A percentile compares a stretch with the other conserved stretches of the same genome.
These are phyloP conservation scores for Perilla frutescens DNA, from an alignment of 257 asterid species.

Conservation along the genomic window DNA sequence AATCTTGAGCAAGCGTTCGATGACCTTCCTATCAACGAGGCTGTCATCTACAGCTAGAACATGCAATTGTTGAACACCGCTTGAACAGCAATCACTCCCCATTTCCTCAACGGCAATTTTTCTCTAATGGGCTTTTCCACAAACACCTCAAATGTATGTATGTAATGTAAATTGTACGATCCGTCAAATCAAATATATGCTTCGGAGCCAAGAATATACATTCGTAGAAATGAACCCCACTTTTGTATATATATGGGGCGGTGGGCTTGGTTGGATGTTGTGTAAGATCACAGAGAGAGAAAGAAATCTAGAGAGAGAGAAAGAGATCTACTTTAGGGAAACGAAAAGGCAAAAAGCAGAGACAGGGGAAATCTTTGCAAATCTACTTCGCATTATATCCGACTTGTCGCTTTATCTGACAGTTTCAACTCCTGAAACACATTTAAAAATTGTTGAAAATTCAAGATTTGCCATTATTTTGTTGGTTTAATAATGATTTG, in stretches of 20 bases:
- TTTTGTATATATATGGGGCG: constrained; percentile 23
- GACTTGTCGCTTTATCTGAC: constrained; percentile 73
- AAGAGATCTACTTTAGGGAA: constrained; percentile 60
- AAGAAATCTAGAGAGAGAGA: constrained; percentile 51
- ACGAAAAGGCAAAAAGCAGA: constrained; percentile 52
- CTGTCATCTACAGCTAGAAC: constrained; percentile 94
- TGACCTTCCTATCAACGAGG: constrained; percentile 71
- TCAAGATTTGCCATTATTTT: constrained; percentile 16
- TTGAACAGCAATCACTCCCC: constrained; percentile 48
- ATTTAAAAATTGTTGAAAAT: not conserved
- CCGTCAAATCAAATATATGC: not conserved
- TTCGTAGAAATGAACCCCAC: not conserved
- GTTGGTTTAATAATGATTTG: constrained; percentile 34
- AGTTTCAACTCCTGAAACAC: constrained; percentile 34
- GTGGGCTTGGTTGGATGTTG: constrained; percentile 31
- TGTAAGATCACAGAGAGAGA: constrained; percentile 61
- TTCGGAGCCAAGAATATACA: constrained; percentile 23
- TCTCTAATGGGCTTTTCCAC: not conserved
- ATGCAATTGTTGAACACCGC: constrained; percentile 57
- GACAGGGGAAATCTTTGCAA: constrained; percentile 70
- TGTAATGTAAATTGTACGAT: not conserved
- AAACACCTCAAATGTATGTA: not conserved
- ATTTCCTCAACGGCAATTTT: constrained; percentile 35
- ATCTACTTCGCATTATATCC: constrained; percentile 72
- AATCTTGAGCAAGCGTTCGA: constrained; percentile 67